phyloP scores from a whole-genome alignment of 176 grass and related monocot species.

The Alopecurus myosuroides region DNA sequence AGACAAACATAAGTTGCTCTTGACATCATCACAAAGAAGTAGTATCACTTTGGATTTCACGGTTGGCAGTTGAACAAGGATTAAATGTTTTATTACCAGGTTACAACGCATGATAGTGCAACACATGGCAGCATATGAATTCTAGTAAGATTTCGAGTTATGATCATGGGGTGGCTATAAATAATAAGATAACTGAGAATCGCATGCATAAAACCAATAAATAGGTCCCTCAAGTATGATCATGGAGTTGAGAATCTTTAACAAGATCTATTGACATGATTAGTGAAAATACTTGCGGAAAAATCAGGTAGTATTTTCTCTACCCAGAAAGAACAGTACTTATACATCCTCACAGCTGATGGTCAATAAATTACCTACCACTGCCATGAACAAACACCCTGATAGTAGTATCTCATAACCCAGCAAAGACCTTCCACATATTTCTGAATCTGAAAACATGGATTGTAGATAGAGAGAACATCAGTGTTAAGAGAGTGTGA shows the following conservation, averaged over 20 bases:
- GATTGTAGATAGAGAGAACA: slow-evolving; percentile 23
- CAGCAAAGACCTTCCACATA: slow-evolving; percentile 98
- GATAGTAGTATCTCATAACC: slow-evolving; percentile 99
- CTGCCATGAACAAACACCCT: slow-evolving; percentile 99
- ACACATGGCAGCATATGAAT: neutral
- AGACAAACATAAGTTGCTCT: neutral
- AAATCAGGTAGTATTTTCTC: slow-evolving; percentile 20
- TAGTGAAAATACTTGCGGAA: neutral
- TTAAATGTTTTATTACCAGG: neutral
- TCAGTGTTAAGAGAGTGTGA: neutral
- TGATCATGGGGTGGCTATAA: slow-evolving; percentile 10
- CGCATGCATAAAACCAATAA: slow-evolving; percentile 4
- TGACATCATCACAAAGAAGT: neutral
- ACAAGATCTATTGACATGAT: neutral
- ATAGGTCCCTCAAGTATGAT: neutral
- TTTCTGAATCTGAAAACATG: slow-evolving; percentile 81
- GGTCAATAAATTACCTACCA: slow-evolving; percentile 66
- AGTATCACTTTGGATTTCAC: slow-evolving; percentile 13
- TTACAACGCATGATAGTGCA: neutral
- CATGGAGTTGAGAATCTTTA: slow-evolving; percentile 2
- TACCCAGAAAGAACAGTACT: slow-evolving; percentile 5
- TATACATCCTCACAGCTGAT: slow-evolving; percentile 15
- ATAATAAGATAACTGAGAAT: neutral
- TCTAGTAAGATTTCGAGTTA: neutral
- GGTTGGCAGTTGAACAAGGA: slow-evolving; percentile 5